A percentile compares a stretch with the other conserved stretches of the same genome.
Conservation (phyloP, 2,329 filamentous ascomycete species). For the Corynespora cassiicola region DNA sequence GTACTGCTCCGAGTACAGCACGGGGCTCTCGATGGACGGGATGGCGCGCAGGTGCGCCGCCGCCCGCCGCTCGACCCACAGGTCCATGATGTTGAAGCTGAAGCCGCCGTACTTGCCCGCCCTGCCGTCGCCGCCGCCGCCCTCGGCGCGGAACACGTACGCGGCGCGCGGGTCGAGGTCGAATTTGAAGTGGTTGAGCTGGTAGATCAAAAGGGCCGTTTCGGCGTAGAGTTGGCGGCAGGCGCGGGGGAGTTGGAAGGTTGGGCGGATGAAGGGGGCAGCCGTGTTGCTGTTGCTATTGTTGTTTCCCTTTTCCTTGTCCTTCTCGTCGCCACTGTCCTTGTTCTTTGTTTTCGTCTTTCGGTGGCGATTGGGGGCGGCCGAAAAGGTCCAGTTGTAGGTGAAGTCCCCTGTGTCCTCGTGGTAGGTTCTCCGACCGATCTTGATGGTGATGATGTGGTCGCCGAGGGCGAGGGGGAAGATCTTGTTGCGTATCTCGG, state of each 20-base stretch:
- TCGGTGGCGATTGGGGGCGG: too few species aligned
- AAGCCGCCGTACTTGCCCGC: too few species aligned
- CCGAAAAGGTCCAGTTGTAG: too few species aligned
- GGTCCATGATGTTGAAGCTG: constrained; percentile 9
- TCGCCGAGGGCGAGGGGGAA: constrained; percentile 15
- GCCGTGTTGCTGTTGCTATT: too few species aligned
- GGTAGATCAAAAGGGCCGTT: constrained; percentile 6
- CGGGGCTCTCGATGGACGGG: constrained; percentile 14
- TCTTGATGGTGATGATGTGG: constrained; percentile 8
- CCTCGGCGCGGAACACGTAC: too few species aligned
- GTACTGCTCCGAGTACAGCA: too few species aligned
- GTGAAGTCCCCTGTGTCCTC: too few species aligned
- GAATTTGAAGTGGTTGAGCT: constrained; percentile 8
- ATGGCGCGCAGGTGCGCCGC: constrained; percentile 13
- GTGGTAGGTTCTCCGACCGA: too few species aligned
- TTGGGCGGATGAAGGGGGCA: constrained; percentile 2
- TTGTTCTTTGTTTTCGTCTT: too few species aligned
- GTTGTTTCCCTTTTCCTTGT: too few species aligned
- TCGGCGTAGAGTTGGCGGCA: constrained; percentile 18
- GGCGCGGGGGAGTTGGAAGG: constrained; percentile 9
- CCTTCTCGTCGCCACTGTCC: too few species aligned
- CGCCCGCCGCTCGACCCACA: constrained; percentile 14
- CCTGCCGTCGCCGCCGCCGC: too few species aligned
- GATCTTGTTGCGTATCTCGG: constrained; percentile 19
- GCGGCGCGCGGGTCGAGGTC: constrained; percentile 13